Evolutionary conservation across 2,329 filamentous ascomycete species (phyloP), one percentile per base, ranked within the genome.

Genomic region (Diaporthe aspalathi): DNA sequence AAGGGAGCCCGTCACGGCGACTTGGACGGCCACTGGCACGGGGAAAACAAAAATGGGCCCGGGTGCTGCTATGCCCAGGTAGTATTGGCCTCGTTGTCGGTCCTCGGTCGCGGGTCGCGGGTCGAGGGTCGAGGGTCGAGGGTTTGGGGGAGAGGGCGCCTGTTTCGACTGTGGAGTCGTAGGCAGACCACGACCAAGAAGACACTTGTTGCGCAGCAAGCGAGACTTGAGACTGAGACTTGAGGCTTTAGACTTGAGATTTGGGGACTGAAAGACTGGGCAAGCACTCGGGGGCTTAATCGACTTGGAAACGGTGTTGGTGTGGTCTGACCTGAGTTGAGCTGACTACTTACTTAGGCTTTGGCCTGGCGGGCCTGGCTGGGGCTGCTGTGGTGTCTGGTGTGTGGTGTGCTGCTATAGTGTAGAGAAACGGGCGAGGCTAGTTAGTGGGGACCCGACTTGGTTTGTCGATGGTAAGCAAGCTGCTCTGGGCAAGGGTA

Each of bases 1-100:
- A n/a, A n/a, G n/a, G n/a, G n/a, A 43, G 66, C n/a, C 32, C 22
- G 47, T 52, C 49, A 53, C 53, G 53, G 45, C 43, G 47, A 50
- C 67, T 20, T 40, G 35, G 35, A 38, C 6, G 5, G 35, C 35
- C 38, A 14, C 20, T n/a, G n/a, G n/a, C n/a, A n/a, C n/a, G n/a
- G 29, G 32, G 43, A 45, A 54, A 57, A 50, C 54, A 63, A 52
- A 49, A 53, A 52, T 56, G 66, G 67, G 27, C 60, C 60, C 43
- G 24, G 32, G 20, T 24, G 35, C 35, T 70, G 43, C 45, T 62
- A 45, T 47, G 35, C 32, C 17, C 45, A 50, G 56, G 24, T 54
- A 45, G 49, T 70, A 63, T 27, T 65, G 60, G 60, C 29, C 60
- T 65, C 16, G 45, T 45, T 43, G 45, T 32, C 35, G 67, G 43